phyloP scores from a whole-genome alignment of 78 protist genomes.

The Mantamonas sphyraenae region DNA sequence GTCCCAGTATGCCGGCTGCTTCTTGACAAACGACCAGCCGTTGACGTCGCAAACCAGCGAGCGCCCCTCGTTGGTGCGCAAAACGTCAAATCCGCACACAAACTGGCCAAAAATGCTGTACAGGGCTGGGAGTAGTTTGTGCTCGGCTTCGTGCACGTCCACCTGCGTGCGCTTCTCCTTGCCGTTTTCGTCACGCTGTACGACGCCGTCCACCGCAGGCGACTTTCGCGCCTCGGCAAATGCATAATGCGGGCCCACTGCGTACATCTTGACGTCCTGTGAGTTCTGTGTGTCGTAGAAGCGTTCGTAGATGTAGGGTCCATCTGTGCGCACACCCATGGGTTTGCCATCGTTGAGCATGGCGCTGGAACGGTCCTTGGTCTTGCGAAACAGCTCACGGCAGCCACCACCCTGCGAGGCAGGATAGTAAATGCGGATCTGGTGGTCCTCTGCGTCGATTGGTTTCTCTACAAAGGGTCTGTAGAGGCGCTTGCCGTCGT shows the following conservation, averaged over 20 bases:
- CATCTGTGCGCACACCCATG: slow-evolving; percentile 37
- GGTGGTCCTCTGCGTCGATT: slow-evolving; percentile 82
- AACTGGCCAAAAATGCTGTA: slow-evolving; percentile 1
- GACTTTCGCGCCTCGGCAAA: slow-evolving; percentile 91
- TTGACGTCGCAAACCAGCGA: slow-evolving; percentile 92
- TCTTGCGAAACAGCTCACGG: slow-evolving; percentile 83
- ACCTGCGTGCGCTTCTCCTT: slow-evolving; percentile 67
- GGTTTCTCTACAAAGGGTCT: slow-evolving; percentile 96
- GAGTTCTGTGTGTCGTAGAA: slow-evolving; percentile 64
- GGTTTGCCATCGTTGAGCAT: slow-evolving; percentile 39
- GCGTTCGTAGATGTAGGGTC: slow-evolving; percentile 80
- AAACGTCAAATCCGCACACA: slow-evolving; percentile 87
- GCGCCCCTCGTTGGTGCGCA: slow-evolving; percentile 52
- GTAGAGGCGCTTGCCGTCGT: slow-evolving; percentile 40
- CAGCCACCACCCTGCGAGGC: slow-evolving; percentile 70
- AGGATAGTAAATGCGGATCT: slow-evolving; percentile 80
- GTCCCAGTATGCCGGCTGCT: too few relatives aligned
- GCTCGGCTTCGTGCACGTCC: slow-evolving; percentile 36
- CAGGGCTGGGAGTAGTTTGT: neutral
- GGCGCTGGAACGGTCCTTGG: slow-evolving; percentile 52
- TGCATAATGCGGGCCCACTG: slow-evolving; percentile 68
- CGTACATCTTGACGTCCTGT: slow-evolving; percentile 63
- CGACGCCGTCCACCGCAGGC: slow-evolving; percentile 91
- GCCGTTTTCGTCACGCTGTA: slow-evolving; percentile 69
- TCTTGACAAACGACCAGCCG: slow-evolving; percentile 90